Evolutionary conservation across 345 rosid genomes (phyloP), one percentile per base, ranked within the genome.

Genomic region (Toxicodendron radicans): DNA sequence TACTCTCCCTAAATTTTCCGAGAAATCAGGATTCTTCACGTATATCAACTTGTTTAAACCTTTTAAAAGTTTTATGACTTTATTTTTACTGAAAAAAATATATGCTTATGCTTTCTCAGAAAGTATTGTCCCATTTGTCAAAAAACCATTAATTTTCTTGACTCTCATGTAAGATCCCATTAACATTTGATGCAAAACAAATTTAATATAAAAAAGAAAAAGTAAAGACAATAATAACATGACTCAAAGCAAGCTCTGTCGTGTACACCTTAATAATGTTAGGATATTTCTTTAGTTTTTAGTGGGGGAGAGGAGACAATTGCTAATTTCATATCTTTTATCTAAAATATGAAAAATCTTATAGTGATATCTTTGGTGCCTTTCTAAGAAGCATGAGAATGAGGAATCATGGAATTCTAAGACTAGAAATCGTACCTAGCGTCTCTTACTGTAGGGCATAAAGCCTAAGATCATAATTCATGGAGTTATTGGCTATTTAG

Each of bases 401-500:
- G 57, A 17, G 57, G 57, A 63, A 59, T 52, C 48, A 6, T 33
- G 46, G 21, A 56, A 56, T 70, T 32, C 23, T 57, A 18, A 57
- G 53, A 38, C 63, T 20, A 35, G 63, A 52, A 60, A 61, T 43
- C 48, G 21, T 30, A 43, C 59, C 54, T 59, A 27, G 30, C 2
- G 30, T 27, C 12, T 18, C 20, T 12, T 5, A 11, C 48, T 24
- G 17, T 35, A 75, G 58, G 41, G 18, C 68, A 75, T 51, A 51
- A 75, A 75, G 68, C 63, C 73, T 23, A 61, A 13, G 16, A n/a
- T 53, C 74, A 76, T 63, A 70, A 70, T 69, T 69, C 48, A 53
- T 62, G 2, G 12, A 43, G 24, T 58, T 32, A 49, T 43, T 33
- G 41, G 48, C 72, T 66, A 58, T 49, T 9, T 27, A n/a, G 35